These are phyloP conservation scores for Nicotiana tomentosiformis DNA, from an alignment of 257 asterid species.

Conservation along the genomic window DNA sequence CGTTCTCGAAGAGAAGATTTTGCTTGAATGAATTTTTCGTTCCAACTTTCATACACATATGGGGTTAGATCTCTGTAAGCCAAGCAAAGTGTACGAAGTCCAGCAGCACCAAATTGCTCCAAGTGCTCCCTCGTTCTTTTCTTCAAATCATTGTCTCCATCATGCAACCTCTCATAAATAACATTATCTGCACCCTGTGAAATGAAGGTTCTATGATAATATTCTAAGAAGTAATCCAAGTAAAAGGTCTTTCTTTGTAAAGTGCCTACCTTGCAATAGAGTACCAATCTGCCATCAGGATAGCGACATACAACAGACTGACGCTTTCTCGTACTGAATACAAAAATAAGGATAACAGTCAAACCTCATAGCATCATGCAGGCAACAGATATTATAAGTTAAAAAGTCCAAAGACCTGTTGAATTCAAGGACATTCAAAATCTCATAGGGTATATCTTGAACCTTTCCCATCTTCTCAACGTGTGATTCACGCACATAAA, in stretches of 20 bases:
- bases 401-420: constrained; percentile 59
- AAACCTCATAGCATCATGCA: constrained; percentile 8
- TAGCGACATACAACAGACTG: constrained; percentile 98
- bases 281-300: constrained; percentile 96
- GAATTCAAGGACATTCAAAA: constrained; percentile 95
- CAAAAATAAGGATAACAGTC: constrained; percentile 21
- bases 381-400: background rate
- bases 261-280: constrained; percentile 88
- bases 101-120: constrained; percentile 96
- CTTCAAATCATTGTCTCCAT: constrained; percentile 66
- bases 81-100: constrained; percentile 96
- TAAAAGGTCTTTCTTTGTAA: constrained; percentile 4
- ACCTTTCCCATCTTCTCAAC: constrained; percentile 83
- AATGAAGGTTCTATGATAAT: constrained; percentile 15
- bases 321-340: constrained; percentile 94
- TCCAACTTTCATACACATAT: constrained; percentile 85
- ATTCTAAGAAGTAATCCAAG: constrained; percentile 16
- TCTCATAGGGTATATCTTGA: constrained; percentile 94
- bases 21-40: constrained; percentile 92
- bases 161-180: constrained; percentile 76
- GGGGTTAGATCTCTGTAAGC: constrained; percentile 73
- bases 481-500: constrained; percentile 96
- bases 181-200: constrained; percentile 97
- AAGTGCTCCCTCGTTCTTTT: constrained; percentile 83
- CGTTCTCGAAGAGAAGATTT: constrained; percentile 94